Evolutionary conservation across 2,329 filamentous ascomycete species (phyloP).

Genomic region (Sordariomycetes sp.): DNA sequence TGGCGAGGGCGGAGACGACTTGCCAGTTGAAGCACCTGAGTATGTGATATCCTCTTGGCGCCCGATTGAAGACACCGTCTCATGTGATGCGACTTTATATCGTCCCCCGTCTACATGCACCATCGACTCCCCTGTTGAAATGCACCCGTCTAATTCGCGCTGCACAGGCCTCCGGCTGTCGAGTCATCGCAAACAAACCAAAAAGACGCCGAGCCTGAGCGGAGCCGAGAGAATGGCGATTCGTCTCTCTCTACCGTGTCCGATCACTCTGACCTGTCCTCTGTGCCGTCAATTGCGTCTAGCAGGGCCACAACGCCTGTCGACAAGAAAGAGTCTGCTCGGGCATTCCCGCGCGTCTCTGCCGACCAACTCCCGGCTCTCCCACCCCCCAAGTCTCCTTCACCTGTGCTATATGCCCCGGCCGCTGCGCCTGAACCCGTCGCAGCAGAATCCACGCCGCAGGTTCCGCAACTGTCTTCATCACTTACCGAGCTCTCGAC

Average conservation of each 20-base stretch:
- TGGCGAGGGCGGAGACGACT: conserved; percentile 6
- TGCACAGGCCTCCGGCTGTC: not conserved
- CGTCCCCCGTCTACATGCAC: not conserved
- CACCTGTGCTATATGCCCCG: conserved; percentile 16
- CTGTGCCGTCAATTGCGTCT: conserved; percentile 37
- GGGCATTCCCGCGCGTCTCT: not conserved
- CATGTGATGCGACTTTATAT: not conserved
- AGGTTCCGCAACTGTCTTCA: not conserved
- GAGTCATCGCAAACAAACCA: not conserved
- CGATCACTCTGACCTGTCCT: conserved; percentile 42
- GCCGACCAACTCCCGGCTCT: not conserved
- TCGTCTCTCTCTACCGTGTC: conserved; percentile 40
- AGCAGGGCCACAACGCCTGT: conserved; percentile 52
- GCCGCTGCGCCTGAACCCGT: conserved; percentile 14
- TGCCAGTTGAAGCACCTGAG: not conserved
- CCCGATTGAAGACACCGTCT: not conserved
- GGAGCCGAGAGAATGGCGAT: conserved; percentile 16
- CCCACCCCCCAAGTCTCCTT: not conserved
- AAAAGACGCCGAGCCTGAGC: not conserved
- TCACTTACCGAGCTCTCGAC: not conserved
- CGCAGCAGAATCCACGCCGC: not conserved
- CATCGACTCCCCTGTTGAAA: not conserved
- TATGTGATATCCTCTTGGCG: not conserved
- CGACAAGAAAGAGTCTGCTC: conserved; percentile 20
- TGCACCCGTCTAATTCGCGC: not conserved